Percentiles rank a stretch among this genome's conserved stretches.
Evolutionary conservation across 2,329 filamentous ascomycete genomes (phyloP).

Genomic region (Diplodia sapinea): DNA sequence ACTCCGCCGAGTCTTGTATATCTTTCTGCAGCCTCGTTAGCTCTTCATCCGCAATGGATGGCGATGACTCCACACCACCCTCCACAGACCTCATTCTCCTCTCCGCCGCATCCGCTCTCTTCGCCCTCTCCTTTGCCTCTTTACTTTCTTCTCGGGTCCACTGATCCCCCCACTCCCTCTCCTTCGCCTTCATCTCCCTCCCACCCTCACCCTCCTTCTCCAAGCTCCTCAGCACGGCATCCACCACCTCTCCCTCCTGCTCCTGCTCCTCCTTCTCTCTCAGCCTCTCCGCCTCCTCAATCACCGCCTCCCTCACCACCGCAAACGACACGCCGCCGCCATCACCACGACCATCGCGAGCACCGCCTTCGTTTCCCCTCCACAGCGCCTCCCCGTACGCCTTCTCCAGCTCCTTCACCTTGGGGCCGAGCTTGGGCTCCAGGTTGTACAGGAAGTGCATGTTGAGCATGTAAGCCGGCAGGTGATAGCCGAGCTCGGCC

Average conservation of each 20-base stretch:
- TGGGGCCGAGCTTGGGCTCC: neutral
- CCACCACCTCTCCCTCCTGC: neutral
- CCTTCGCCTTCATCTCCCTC: neutral
- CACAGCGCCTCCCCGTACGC: neutral
- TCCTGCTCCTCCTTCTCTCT: neutral
- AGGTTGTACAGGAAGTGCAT: neutral
- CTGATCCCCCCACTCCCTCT: neutral
- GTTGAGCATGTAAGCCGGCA: neutral
- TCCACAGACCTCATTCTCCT: neutral
- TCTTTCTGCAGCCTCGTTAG: neutral
- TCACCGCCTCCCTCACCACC: neutral
- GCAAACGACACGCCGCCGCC: neutral
- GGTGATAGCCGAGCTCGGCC: neutral
- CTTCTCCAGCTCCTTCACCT: neutral
- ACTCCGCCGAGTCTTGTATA: neutral
- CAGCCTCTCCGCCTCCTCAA: slow-evolving; percentile 8
- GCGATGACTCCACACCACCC: neutral
- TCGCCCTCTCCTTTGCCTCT: neutral
- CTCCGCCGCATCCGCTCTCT: neutral
- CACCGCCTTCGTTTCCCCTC: neutral
- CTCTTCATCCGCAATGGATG: neutral
- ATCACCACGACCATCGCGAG: no score
- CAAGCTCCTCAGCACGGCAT: neutral
- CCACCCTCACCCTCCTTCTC: neutral
- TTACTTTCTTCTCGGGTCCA: neutral